These are phyloP conservation scores for Cryptococcus sp. DNA, from an alignment of 1,284 basidiomycete species.

Conservation along the genomic window DNA sequence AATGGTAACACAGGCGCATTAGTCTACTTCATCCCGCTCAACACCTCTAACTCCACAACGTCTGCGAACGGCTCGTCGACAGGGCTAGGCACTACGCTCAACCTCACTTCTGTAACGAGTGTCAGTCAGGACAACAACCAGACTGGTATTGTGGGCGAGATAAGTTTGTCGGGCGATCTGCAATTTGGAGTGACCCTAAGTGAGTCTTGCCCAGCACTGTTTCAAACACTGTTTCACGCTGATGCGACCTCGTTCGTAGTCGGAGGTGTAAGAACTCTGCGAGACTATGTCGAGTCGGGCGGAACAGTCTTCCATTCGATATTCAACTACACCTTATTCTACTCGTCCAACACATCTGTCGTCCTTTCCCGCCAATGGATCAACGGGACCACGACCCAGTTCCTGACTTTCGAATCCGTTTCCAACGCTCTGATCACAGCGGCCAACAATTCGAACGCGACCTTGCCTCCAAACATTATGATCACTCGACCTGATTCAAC, in stretches of 20 bases:
- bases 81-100: conserved; percentile 36
- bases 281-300: conserved; percentile 50
- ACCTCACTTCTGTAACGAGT: conserved; percentile 18
- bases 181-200: conserved; percentile 53
- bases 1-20: conserved; percentile 55
- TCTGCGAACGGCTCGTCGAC: no score
- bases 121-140: conserved; percentile 39
- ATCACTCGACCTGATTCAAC: conserved; percentile 40
- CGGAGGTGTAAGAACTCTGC: conserved; percentile 54
- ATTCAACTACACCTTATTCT: conserved; percentile 56
- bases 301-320: conserved; percentile 45
- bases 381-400: conserved; percentile 51
- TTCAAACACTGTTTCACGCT: no score
- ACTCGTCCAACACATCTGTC: conserved; percentile 43
- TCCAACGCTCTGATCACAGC: conserved; percentile 43
- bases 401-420: conserved; percentile 42
- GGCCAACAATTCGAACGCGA: conserved; percentile 43
- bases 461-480: conserved; percentile 47
- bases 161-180: conserved; percentile 50
- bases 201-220: conserved; percentile 9
- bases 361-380: conserved; percentile 55
- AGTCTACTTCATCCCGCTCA: conserved; percentile 51
- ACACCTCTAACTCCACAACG: conserved; percentile 8
- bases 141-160: conserved; percentile 51
- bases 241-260: conserved; percentile 25